A percentile compares a stretch with the other conserved stretches of the same genome.
These are phyloP conservation scores for Ostreobium quekettii DNA, from an alignment of 139 green algal species.

Conservation along the genomic window DNA sequence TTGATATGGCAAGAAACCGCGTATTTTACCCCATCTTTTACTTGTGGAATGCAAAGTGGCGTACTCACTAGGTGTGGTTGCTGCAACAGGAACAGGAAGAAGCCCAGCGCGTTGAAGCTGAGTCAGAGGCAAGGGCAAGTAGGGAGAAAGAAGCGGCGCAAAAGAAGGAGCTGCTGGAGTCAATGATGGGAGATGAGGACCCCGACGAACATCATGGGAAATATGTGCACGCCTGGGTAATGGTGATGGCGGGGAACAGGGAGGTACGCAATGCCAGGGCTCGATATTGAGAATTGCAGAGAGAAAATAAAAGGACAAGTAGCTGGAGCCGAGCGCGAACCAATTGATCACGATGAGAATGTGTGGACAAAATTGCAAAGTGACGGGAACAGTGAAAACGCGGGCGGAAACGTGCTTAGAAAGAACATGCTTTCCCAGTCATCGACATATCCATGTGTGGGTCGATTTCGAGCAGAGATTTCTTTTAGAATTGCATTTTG, in stretches of 20 bases:
- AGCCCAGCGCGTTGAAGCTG: not conserved
- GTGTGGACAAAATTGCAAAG: not conserved
- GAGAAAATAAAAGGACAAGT: not conserved
- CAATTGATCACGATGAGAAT: not conserved
- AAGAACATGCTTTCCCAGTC: no score
- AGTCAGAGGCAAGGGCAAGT: not conserved
- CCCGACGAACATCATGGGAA: slow-evolving; percentile 23
- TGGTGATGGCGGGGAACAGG: slow-evolving; percentile 56
- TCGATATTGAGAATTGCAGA: no score
- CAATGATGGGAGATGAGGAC: slow-evolving; percentile 8
- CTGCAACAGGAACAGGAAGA: not conserved
- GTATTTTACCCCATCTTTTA: no score
- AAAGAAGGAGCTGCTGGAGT: not conserved
- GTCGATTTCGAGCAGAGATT: no score
- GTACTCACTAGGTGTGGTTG: no score
- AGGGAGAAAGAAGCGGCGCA: not conserved
- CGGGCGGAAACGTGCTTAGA: no score
- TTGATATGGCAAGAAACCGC: no score
- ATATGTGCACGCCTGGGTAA: slow-evolving; percentile 68
- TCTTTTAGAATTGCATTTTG: no score
- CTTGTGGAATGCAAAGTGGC: no score
- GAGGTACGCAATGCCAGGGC: slow-evolving; percentile 45
- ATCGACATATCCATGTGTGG: no score
- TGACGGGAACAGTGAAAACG: no score
- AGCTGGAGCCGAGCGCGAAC: not conserved